phyloP scores from a whole-genome alignment of 257 asterid genomes.

The Haberlea rhodopensis region DNA sequence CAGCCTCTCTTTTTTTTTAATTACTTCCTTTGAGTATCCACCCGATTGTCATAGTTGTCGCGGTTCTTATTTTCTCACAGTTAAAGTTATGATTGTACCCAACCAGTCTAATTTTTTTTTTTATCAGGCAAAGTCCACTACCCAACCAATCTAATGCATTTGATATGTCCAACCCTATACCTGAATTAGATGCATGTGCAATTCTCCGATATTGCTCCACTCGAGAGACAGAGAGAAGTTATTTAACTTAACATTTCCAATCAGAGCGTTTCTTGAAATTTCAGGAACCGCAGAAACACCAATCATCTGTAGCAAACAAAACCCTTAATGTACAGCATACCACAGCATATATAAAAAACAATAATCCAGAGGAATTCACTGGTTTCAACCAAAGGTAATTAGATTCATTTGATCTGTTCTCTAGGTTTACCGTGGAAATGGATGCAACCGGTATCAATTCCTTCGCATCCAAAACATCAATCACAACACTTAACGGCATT shows the following conservation, averaged over 20 bases:
- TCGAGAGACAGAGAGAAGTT: constrained; percentile 62
- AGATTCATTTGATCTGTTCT: too few relatives aligned
- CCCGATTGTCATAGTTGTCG: not conserved
- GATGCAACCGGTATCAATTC: constrained; percentile 65
- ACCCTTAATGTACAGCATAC: not conserved
- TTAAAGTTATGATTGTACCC: too few relatives aligned
- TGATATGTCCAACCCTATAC: constrained; percentile 30
- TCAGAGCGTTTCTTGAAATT: constrained; percentile 47
- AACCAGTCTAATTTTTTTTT: too few relatives aligned
- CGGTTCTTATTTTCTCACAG: not conserved
- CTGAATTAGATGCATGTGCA: constrained; percentile 77
- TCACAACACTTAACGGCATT: constrained; percentile 54
- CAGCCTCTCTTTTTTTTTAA: too few relatives aligned
- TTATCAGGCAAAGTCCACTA: too few relatives aligned
- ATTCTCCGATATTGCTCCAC: constrained; percentile 83
- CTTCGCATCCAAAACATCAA: constrained; percentile 61
- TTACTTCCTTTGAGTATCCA: not conserved
- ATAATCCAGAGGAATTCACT: not conserved
- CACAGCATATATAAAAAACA: not conserved
- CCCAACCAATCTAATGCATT: not conserved
- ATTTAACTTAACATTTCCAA: constrained; percentile 55
- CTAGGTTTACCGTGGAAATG: constrained; percentile 65
- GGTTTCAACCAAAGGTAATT: not conserved
- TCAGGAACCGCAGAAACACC: constrained; percentile 57
- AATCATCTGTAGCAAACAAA: constrained; percentile 51